Base-by-base conservation (phyloP, 1,284 basidiomycete genomes). In the Ceratobasidium sp. region DNA sequence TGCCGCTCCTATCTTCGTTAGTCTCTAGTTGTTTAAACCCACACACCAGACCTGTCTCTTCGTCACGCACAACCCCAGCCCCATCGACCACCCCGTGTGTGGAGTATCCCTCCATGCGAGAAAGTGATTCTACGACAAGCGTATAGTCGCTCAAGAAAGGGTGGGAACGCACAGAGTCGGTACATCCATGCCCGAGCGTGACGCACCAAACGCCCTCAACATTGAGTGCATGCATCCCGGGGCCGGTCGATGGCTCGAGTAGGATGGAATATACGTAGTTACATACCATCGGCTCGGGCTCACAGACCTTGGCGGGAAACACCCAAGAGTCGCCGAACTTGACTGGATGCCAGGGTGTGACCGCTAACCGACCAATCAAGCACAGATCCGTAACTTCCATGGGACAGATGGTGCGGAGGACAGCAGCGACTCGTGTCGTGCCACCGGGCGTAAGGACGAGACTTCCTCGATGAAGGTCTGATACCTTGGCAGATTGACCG, bases 281-380 rank as follows among this genome's bases (percentile, higher is more conserved):
- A 38, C 70, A 71, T 3, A 47, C 1, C 17, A 54, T 35, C n/a
- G 49, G 40, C 13, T 56, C 42, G n/a, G 70, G 45, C 29, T 43
- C 20, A 15, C 42, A 53, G 7, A 74, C 43, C n/a, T 74, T 69
- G n/a, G 69, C 69, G 6, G 73, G 73, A 70, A 74, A 74, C 13
- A 68, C 62, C 73, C 73, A 74, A 7, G 52, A 27, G 8, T 54
- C 58, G 15, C 60, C 50, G 35, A 68, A 38, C n/a, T 42, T 42
- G 35, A 74, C 67, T 13, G 73, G 73, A 35, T 74, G 73, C 72
- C 72, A 74, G 8, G 73, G 73, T 13, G 73, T 74, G 35, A 74
- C 60, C 7, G 57, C 55, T 10, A 74, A 55, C 10, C 69, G 60
- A 12, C 70, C 72, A 15, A 72, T 22, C 8, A 52, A 47, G 54